These are phyloP conservation scores for Zizania palustris DNA, from an alignment of 202 grass and related monocot genomes.

Conservation along the genomic window DNA sequence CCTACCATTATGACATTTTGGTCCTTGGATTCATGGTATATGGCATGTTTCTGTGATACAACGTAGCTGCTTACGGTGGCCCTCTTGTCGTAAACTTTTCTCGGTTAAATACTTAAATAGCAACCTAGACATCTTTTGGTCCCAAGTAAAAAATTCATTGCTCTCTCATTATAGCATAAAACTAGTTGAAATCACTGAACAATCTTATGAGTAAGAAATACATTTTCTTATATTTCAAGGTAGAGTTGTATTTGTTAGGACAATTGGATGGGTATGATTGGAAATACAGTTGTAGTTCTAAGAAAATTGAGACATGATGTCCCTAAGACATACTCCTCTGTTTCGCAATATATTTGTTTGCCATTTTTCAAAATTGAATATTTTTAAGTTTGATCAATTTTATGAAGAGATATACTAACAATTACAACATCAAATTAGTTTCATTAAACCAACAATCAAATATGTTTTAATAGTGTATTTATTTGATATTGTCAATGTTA, in stretches of 20 bases:
- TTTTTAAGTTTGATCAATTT: too few relatives aligned
- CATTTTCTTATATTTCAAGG: not conserved
- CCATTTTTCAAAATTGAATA: too few relatives aligned
- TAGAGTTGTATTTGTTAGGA: not conserved
- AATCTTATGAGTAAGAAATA: not conserved
- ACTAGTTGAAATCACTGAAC: not conserved
- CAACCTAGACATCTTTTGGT: not conserved
- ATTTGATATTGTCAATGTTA: too few relatives aligned
- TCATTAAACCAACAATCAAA: too few relatives aligned
- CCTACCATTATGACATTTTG: slow-evolving; percentile 92
- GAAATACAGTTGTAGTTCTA: not conserved
- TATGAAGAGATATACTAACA: too few relatives aligned
- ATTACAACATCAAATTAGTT: too few relatives aligned
- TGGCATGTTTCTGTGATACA: slow-evolving; percentile 22
- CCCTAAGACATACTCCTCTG: not conserved
- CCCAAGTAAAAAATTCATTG: not conserved
- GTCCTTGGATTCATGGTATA: slow-evolving; percentile 78
- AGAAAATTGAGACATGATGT: not conserved
- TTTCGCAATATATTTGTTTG: too few relatives aligned
- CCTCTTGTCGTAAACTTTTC: not conserved
- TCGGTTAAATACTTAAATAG: not conserved
- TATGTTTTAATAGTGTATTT: too few relatives aligned
- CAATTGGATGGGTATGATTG: not conserved
- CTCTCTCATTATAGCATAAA: slow-evolving; percentile 3
- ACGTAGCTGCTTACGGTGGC: not conserved